A percentile compares a stretch with the other conserved stretches of the same genome.
These are phyloP conservation scores for Ulmus americana DNA, from an alignment of 331 rosid genomes.

Conservation along the genomic window DNA sequence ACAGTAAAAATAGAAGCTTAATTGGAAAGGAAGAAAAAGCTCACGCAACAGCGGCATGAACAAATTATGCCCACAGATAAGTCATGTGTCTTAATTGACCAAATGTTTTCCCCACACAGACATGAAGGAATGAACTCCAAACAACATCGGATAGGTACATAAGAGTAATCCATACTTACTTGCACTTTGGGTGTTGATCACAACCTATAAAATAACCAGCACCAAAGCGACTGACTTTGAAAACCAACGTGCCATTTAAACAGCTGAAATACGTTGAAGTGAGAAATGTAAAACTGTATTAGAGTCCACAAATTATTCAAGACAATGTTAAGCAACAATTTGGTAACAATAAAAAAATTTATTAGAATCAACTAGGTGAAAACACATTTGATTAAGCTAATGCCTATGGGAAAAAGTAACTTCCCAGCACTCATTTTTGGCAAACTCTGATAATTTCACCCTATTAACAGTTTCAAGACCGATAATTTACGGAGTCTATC, in stretches of 20 bases:
- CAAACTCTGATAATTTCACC: not conserved
- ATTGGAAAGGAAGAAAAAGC: too few species aligned
- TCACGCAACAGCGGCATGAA: too few species aligned
- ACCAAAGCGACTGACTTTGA: constrained; percentile 90
- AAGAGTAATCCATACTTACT: constrained; percentile 52
- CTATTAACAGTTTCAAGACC: not conserved
- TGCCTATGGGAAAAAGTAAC: not conserved
- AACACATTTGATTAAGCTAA: not conserved
- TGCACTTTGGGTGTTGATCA: constrained; percentile 89
- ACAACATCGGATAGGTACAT: not conserved
- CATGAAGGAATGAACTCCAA: too few species aligned
- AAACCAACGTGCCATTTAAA: constrained; percentile 70
- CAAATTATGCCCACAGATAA: too few species aligned
- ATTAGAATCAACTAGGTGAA: constrained; percentile 1
- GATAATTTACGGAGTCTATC: not conserved
- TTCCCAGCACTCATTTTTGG: not conserved
- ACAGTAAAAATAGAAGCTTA: too few species aligned
- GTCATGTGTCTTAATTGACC: too few species aligned
- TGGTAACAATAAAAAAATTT: not conserved
- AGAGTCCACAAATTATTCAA: not conserved
- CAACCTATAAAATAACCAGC: constrained; percentile 92
- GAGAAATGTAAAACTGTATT: constrained; percentile 16
- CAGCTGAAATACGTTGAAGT: constrained; percentile 56
- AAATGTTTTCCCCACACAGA: too few species aligned
- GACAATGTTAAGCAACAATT: not conserved